Evolutionary conservation across 805 yeast species (phyloP).

Genomic region (Wickerhamomyces alni): DNA sequence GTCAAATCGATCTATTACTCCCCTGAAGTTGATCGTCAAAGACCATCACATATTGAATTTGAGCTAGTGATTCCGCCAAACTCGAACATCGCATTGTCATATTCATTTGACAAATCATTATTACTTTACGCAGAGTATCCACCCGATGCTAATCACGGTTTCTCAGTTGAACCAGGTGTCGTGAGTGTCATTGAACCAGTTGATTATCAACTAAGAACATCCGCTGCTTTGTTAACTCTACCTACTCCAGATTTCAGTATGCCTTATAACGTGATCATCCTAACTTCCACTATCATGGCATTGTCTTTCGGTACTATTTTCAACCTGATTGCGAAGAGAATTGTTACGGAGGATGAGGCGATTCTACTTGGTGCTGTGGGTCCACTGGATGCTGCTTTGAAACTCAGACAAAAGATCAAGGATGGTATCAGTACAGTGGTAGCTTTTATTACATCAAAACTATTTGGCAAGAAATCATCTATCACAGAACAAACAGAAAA

Average conservation of each 20-base stretch:
- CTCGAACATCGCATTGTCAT: constrained; percentile 54
- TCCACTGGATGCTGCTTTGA: neutral
- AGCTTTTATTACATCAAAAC: neutral
- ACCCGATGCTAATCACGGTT: constrained; percentile 99
- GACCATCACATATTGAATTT: constrained; percentile 82
- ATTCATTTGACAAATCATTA: constrained; percentile 83
- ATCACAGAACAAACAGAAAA: neutral
- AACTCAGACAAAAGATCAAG: neutral
- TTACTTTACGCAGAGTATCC: constrained; percentile 88
- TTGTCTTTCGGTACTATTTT: constrained; percentile 82
- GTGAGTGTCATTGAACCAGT: constrained; percentile 45
- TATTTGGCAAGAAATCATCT: neutral
- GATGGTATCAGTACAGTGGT: neutral
- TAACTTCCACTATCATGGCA: constrained; percentile 91
- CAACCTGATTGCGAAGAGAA: constrained; percentile 67
- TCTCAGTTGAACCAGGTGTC: constrained; percentile 88
- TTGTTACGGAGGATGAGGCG: constrained; percentile 66
- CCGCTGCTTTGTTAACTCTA: constrained; percentile 77
- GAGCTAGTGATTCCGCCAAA: constrained; percentile 57
- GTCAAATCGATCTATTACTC: constrained; percentile 53
- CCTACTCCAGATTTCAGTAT: constrained; percentile 98
- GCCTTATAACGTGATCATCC: constrained; percentile 96
- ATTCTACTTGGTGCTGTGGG: constrained; percentile 16
- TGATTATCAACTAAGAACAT: constrained; percentile 60
- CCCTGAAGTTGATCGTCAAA: constrained; percentile 74